Evolutionary conservation across 2,329 filamentous ascomycete species (phyloP), one percentile per base, ranked within the genome.

Genomic region (Grosmannia penicillata): DNA sequence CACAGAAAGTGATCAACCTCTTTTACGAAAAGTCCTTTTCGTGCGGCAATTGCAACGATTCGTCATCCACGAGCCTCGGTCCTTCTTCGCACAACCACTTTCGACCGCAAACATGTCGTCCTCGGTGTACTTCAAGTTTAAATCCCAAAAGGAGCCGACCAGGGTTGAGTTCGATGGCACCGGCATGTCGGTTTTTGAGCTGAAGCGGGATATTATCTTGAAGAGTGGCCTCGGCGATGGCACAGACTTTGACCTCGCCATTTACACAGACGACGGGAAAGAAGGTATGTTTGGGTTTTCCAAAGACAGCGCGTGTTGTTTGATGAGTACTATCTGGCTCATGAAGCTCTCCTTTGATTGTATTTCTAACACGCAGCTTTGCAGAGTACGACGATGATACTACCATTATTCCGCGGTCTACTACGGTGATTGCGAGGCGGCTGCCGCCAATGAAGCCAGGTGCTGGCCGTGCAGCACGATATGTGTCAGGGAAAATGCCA

Each of bases 71-170:
- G n/a, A n/a, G n/a, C n/a, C n/a, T n/a, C n/a, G n/a, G n/a, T n/a
- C n/a, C n/a, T n/a, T n/a, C n/a, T n/a, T n/a, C n/a, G n/a, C n/a
- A n/a, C n/a, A n/a, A n/a, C n/a, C n/a, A n/a, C n/a, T 23, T 5
- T 14, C 24, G 15, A 8, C 24, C 31, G 11, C 8, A 65, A 75
- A 54, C 54, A 95, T 95, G 87, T 76, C 85, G 57, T 94, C 91
- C 41, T 96, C 87, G 49, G 91, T 98, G 56, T 96, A 95, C 65
- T 98, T 95, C 82, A 94, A 94, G 66, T 98, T 98, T 78, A 96
- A 95, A 66, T 96, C 89, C 51, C 86, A 93, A 57, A 95, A 86
- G 66, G 91, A 96, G 56, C 84, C 86, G 43, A 85, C 85, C 41
- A 78, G 87, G 55, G 86, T 98, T 53, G 83, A 87, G 55, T 96